phyloP scores from a whole-genome alignment of 179 eudicot species.

The Actinidia arguta region DNA sequence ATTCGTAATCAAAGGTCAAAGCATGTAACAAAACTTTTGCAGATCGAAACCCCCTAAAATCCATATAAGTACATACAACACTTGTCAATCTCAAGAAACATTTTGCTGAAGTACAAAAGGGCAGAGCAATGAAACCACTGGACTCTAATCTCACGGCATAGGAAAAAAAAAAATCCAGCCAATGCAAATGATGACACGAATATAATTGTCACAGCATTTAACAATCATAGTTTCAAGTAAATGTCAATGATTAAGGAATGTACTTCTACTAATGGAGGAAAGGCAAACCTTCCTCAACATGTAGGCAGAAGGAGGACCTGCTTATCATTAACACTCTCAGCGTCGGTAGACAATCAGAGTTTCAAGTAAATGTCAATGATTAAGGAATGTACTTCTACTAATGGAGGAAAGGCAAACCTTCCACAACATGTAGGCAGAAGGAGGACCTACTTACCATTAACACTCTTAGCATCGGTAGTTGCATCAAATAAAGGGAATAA shows the following conservation, averaged over 20 bases:
- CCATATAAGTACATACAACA: too few species aligned
- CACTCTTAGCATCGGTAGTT: slow-evolving; percentile 40
- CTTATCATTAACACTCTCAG: slow-evolving; percentile 40
- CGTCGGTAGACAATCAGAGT: slow-evolving; percentile 36
- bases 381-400: background rate
- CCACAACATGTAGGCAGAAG: slow-evolving; percentile 83
- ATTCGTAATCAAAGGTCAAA: too few species aligned
- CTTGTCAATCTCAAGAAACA: too few species aligned
- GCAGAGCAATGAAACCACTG: background rate
- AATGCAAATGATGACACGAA: background rate
- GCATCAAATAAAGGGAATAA: slow-evolving; percentile 55
- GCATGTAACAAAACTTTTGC: too few species aligned
- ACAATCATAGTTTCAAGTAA: background rate
- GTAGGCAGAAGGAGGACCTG: slow-evolving; percentile 62
- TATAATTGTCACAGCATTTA: too few species aligned
- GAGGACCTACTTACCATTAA: slow-evolving; percentile 52
- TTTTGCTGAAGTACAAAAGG: too few species aligned
- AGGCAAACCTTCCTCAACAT: slow-evolving; percentile 83
- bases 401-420: slow-evolving; percentile 48
- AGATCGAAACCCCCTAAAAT: too few species aligned
- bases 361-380: background rate
- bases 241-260: background rate
- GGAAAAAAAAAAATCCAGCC: background rate
- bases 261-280: background rate
- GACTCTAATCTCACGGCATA: background rate